A percentile compares a stretch with the other conserved stretches of the same genome.
phyloP scores from a whole-genome alignment of 352 stramenopile species.

The Phytophthora lateralis region DNA sequence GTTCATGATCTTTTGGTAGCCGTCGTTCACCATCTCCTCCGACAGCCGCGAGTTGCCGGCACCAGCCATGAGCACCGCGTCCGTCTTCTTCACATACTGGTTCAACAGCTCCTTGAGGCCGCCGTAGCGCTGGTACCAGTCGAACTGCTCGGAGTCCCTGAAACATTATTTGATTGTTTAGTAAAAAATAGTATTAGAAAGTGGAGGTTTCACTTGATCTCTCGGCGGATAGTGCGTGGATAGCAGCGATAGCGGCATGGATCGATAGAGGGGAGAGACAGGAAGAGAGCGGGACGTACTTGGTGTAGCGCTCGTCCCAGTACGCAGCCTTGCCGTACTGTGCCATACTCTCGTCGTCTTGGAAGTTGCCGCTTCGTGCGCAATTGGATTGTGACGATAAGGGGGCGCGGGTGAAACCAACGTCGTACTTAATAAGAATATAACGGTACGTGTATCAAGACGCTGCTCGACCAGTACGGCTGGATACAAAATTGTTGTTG shows the following conservation, averaged over 20 bases:
- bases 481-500: neutral
- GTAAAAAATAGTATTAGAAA: neutral
- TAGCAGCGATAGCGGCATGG: neutral
- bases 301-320: conserved; percentile 96
- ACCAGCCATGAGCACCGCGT: conserved; percentile 93
- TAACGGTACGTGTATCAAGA: neutral
- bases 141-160: conserved; percentile 93
- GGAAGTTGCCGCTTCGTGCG: neutral
- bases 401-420: neutral
- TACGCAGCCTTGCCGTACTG: conserved; percentile 94
- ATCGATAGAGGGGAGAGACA: neutral
- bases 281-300: conserved; percentile 47
- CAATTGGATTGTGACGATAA: neutral
- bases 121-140: conserved; percentile 95
- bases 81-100: conserved; percentile 95
- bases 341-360: conserved; percentile 56
- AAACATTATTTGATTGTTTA: neutral
- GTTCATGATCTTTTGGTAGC: conserved; percentile 95
- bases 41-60: conserved; percentile 94
- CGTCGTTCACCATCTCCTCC: conserved; percentile 97
- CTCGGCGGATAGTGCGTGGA: neutral
- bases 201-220: neutral
- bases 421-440: neutral
- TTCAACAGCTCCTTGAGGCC: conserved; percentile 89
- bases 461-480: neutral